A percentile compares a stretch with the other conserved stretches of the same genome.
Evolutionary conservation across 441 rosid species (phyloP).

Genomic region (Viola pubescens): DNA sequence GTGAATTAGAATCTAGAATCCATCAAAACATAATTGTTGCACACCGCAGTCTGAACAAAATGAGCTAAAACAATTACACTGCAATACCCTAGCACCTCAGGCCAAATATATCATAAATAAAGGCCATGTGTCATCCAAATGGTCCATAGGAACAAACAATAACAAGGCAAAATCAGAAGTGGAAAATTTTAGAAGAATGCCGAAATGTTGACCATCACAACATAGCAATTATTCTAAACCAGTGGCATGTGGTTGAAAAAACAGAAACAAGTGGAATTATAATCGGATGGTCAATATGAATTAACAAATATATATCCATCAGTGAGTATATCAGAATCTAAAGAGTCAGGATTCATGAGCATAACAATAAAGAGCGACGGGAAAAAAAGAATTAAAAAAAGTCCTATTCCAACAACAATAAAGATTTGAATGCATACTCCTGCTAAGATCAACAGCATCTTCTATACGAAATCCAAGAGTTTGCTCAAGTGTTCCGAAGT

Average conservation of each 20-base stretch:
- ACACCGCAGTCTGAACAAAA: background rate
- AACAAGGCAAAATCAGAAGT: background rate
- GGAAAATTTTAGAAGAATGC: background rate
- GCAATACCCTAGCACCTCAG: background rate
- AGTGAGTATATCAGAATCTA: no score
- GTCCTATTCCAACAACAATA: slow-evolving; percentile 8
- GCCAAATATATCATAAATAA: background rate
- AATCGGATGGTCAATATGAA: no score
- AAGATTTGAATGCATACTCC: slow-evolving; percentile 31
- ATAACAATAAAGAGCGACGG: background rate
- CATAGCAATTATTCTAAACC: background rate
- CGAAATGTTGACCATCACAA: background rate
- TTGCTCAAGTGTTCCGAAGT: slow-evolving; percentile 41
- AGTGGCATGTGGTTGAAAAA: background rate
- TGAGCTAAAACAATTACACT: background rate
- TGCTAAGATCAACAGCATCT: slow-evolving; percentile 44
- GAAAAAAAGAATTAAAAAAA: background rate
- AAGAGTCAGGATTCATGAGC: background rate
- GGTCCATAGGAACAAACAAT: background rate
- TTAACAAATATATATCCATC: no score
- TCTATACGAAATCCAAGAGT: slow-evolving; percentile 46
- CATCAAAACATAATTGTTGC: background rate
- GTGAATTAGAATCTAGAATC: background rate
- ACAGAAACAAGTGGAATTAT: background rate
- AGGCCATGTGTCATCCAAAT: background rate